Conservation (phyloP, 2,329 filamentous ascomycete genomes). For the Trichoderma cornu-damae region DNA sequence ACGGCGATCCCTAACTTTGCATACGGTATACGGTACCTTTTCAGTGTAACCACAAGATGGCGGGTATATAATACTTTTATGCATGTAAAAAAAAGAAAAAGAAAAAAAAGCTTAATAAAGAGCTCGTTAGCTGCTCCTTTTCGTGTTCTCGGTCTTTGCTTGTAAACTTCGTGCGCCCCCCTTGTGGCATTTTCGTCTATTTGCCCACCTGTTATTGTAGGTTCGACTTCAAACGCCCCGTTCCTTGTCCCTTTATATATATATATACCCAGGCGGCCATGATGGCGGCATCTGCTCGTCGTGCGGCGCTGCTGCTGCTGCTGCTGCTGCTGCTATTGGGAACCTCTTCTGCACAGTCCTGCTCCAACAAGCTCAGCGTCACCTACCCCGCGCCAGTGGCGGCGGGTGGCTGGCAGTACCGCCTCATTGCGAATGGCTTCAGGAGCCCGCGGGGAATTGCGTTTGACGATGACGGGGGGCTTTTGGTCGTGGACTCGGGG, state of each 20-base stretch:
- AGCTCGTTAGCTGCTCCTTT: neutral
- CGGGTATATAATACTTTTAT: neutral
- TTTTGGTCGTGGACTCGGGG: slow-evolving; percentile 43
- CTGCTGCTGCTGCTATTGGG: neutral
- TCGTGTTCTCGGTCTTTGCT: neutral
- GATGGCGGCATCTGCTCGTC: neutral
- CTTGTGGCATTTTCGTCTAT: too few relatives aligned
- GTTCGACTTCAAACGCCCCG: too few relatives aligned
- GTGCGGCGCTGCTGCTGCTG: neutral
- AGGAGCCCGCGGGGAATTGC: slow-evolving; percentile 41
- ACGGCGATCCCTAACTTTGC: neutral
- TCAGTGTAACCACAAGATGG: neutral
- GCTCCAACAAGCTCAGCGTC: slow-evolving; percentile 34
- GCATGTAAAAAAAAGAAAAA: too few relatives aligned
- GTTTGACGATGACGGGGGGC: slow-evolving; percentile 42
- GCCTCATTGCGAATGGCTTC: slow-evolving; percentile 40
- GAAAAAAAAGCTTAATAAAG: too few relatives aligned
- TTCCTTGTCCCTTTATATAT: too few relatives aligned
- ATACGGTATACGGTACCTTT: too few relatives aligned
- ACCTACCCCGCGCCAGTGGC: slow-evolving; percentile 35
- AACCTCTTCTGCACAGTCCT: slow-evolving; percentile 21
- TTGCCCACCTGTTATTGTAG: too few relatives aligned
- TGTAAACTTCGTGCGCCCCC: neutral
- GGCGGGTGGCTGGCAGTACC: slow-evolving; percentile 41
- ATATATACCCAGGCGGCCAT: neutral